These are phyloP conservation scores for Monilinia laxa DNA, from an alignment of 2,329 filamentous ascomycete species.

Conservation along the genomic window DNA sequence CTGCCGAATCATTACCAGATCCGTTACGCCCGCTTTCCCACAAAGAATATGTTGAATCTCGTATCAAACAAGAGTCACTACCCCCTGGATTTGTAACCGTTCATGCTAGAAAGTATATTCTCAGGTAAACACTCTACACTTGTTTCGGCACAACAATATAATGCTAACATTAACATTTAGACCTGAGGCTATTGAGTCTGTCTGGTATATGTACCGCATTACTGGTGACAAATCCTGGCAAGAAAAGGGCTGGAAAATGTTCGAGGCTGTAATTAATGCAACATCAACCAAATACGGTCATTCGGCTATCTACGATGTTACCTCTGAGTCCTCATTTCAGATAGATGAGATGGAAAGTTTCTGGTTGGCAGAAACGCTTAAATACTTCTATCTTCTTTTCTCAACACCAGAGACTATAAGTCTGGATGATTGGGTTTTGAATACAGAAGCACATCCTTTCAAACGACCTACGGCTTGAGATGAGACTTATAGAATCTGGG, in stretches of 20 bases:
- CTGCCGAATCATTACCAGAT: constrained; percentile 25
- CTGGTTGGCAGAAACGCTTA: constrained; percentile 87
- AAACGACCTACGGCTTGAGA: constrained; percentile 31
- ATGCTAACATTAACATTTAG: constrained; percentile 25
- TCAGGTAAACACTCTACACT: constrained; percentile 51
- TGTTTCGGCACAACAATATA: constrained; percentile 16
- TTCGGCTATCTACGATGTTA: constrained; percentile 67
- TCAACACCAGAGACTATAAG: constrained; percentile 61
- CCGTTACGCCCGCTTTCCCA: constrained; percentile 46
- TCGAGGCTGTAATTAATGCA: constrained; percentile 64
- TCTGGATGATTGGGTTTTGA: constrained; percentile 65
- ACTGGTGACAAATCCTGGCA: constrained; percentile 74
- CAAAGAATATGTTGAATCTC: constrained; percentile 52
- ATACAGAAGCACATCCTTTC: constrained; percentile 45
- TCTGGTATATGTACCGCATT: constrained; percentile 89
- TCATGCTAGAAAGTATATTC: constrained; percentile 53
- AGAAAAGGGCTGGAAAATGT: constrained; percentile 87
- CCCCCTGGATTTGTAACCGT: constrained; percentile 54
- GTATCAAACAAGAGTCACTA: constrained; percentile 47
- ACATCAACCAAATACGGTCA: constrained; percentile 67
- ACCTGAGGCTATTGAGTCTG: constrained; percentile 76
- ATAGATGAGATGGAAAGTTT: constrained; percentile 79
- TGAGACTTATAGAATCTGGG: background rate
- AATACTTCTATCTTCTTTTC: constrained; percentile 87
- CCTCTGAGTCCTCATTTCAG: constrained; percentile 44